phyloP scores from a whole-genome alignment of 176 grass and related monocot species.

The Saccharum officinarum region DNA sequence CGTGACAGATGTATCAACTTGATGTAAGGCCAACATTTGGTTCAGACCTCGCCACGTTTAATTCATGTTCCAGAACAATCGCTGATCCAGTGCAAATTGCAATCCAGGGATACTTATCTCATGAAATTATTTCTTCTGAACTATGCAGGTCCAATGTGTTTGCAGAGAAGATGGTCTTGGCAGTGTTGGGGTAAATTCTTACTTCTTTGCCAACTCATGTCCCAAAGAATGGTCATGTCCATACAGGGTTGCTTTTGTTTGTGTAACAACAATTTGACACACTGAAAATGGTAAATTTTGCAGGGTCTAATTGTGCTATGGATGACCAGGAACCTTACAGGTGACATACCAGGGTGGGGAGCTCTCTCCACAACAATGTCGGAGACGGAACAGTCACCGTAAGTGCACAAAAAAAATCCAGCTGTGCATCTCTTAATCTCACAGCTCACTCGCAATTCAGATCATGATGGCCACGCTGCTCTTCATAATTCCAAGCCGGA shows the following conservation, averaged over 20 bases:
- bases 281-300: conserved; percentile 1
- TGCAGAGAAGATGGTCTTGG: conserved; percentile 92
- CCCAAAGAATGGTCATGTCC: background rate
- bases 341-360: conserved; percentile 80
- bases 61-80: background rate
- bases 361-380: conserved; percentile 66
- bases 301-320: conserved; percentile 76
- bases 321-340: conserved; percentile 86
- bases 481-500: conserved; percentile 84
- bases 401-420: conserved; percentile 30
- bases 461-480: conserved; percentile 87
- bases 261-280: background rate
- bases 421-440: background rate
- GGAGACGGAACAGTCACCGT: conserved; percentile 93
- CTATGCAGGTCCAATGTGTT: conserved; percentile 75
- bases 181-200: conserved; percentile 72
- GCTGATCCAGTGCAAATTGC: background rate
- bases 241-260: background rate
- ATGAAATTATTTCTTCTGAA: background rate
- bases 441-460: conserved; percentile 27
- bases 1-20: background rate
- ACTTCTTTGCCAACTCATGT: background rate
- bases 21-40: background rate
- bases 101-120: background rate
- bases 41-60: background rate